phyloP scores from a whole-genome alignment of 139 green algal genomes.

The Asterochloris sp. region DNA sequence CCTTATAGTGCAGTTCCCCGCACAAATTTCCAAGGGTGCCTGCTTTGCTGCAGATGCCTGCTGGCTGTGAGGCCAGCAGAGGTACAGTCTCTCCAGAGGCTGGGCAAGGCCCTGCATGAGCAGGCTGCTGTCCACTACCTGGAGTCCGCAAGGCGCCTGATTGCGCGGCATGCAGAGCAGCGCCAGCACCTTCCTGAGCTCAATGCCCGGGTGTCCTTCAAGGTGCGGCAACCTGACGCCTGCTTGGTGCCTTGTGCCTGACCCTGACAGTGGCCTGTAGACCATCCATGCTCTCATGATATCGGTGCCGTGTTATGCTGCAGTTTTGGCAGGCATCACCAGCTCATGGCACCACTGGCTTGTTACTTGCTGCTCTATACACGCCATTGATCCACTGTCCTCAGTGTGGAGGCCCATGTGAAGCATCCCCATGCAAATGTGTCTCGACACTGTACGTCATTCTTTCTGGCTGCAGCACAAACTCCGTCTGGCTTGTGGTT shows the following conservation, averaged over 20 bases:
- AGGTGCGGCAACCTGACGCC: constrained; percentile 25
- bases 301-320: background rate
- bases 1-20: background rate
- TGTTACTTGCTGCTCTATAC: too few relatives aligned
- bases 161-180: constrained; percentile 31
- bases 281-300: background rate
- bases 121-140: constrained; percentile 44
- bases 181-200: constrained; percentile 33
- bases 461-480: too few relatives aligned
- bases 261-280: background rate
- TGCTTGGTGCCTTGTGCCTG: background rate
- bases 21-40: background rate
- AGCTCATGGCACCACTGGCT: too few relatives aligned
- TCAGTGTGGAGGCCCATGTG: too few relatives aligned
- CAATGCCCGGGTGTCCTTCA: constrained; percentile 50
- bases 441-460: too few relatives aligned
- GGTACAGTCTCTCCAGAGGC: constrained; percentile 17
- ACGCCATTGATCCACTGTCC: too few relatives aligned
- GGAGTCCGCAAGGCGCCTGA: constrained; percentile 40
- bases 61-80: constrained; percentile 11
- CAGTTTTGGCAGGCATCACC: background rate
- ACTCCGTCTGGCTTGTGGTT: too few relatives aligned
- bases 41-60: constrained; percentile 29
- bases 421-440: too few relatives aligned
- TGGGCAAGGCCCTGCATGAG: constrained; percentile 41